A percentile compares a stretch with the other conserved stretches of the same genome.
Conservation (phyloP, 2,329 filamentous ascomycete genomes). For the Diplodia corticola region DNA sequence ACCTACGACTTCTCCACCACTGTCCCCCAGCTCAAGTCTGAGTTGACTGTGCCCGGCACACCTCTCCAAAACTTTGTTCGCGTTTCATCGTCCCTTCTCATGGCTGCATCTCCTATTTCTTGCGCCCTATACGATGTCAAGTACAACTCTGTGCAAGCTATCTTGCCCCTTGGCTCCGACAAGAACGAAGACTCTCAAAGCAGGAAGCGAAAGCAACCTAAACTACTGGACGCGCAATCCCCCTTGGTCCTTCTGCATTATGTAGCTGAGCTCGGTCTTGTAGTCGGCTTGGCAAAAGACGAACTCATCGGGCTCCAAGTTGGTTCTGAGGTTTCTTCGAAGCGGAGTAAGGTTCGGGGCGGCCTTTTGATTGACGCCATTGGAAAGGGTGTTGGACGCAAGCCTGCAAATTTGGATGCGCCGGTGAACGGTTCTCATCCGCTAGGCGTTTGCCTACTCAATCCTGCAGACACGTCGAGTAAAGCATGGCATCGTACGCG, state of each 20-base stretch:
- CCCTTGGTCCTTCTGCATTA: constrained; percentile 45
- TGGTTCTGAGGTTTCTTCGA: constrained; percentile 33
- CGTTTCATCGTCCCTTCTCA: constrained; percentile 65
- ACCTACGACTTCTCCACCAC: constrained; percentile 66
- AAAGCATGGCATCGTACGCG: constrained; percentile 32
- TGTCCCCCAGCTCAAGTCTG: constrained; percentile 59
- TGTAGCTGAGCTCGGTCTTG: constrained; percentile 66
- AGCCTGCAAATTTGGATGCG: constrained; percentile 2
- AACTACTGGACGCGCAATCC: constrained; percentile 50
- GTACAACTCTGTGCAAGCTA: constrained; percentile 56
- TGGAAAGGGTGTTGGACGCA: constrained; percentile 58
- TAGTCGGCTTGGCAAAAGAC: constrained; percentile 63
- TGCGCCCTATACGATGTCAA: constrained; percentile 65
- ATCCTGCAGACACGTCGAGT: constrained; percentile 9
- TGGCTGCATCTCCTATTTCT: constrained; percentile 59
- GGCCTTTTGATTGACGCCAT: constrained; percentile 73
- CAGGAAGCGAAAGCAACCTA: constrained; percentile 37
- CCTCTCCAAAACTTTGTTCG: constrained; percentile 63
- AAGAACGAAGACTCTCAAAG: constrained; percentile 33
- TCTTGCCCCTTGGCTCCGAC: constrained; percentile 36
- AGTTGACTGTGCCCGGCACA: constrained; percentile 52
- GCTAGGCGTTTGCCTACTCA: constrained; percentile 19
- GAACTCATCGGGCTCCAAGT: constrained; percentile 67
- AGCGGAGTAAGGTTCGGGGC: constrained; percentile 39
- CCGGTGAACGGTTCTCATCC: not conserved